These are phyloP conservation scores for Cicer yamashitae DNA, from an alignment of 306 rosid species.

Conservation along the genomic window DNA sequence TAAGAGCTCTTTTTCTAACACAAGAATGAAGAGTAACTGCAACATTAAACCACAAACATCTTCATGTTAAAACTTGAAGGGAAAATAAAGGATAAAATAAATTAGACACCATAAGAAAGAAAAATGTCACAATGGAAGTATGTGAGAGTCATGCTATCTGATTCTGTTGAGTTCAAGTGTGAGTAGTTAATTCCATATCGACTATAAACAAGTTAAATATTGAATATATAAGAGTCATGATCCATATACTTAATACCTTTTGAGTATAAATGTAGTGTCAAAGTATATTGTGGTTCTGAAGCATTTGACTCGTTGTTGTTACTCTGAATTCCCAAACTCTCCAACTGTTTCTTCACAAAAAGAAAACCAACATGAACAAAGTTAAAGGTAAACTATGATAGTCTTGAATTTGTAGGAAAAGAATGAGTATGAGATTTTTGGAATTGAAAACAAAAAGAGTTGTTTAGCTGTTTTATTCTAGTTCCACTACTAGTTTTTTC, in stretches of 20 bases:
- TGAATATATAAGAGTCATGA: too few relatives aligned
- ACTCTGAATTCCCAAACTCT: too few relatives aligned
- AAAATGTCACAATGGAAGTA: not conserved
- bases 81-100: not conserved
- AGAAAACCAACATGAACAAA: constrained; percentile 21
- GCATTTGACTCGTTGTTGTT: too few relatives aligned
- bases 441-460: not conserved
- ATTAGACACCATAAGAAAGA: not conserved
- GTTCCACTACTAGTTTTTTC: not conserved
- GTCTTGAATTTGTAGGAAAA: not conserved
- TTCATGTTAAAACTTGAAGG: not conserved
- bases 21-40: constrained; percentile 23
- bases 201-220: too few relatives aligned
- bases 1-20: not conserved
- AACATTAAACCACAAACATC: constrained; percentile 38
- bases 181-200: too few relatives aligned
- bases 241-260: too few relatives aligned
- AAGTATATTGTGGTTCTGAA: too few relatives aligned
- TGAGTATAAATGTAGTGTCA: too few relatives aligned
- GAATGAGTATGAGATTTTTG: not conserved
- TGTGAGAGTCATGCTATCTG: constrained; percentile 12
- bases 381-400: not conserved
- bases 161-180: too few relatives aligned
- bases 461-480: not conserved
- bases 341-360: too few relatives aligned